Percentiles rank a stretch among this genome's conserved stretches.
Evolutionary conservation across 2,329 filamentous ascomycete species (phyloP).

Genomic region (Dactylellina parvicollis): DNA sequence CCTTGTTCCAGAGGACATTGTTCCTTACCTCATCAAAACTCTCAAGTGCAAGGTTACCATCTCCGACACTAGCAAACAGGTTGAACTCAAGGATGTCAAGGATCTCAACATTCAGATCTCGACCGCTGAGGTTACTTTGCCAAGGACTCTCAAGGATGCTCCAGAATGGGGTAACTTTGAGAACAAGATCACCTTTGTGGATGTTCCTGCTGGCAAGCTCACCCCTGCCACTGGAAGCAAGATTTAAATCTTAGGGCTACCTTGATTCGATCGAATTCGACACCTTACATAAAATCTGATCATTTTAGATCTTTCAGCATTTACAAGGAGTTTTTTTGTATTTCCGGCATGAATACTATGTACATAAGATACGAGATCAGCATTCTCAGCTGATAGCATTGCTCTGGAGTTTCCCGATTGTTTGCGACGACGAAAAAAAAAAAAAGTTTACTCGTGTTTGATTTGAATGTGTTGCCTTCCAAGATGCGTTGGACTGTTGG

Average conservation of each 20-base stretch:
- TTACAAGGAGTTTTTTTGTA: constrained; percentile 7
- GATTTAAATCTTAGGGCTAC: neutral
- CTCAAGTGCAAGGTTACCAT: constrained; percentile 59
- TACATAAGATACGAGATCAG: neutral
- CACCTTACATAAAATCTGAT: neutral
- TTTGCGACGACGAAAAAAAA: too few relatives aligned
- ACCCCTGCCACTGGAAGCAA: neutral
- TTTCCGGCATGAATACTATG: neutral
- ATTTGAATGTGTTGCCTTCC: neutral
- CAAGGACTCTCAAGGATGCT: constrained; percentile 7
- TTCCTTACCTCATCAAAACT: constrained; percentile 58
- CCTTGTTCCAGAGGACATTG: constrained; percentile 58
- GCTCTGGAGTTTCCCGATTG: constrained; percentile 10
- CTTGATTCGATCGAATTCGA: neutral
- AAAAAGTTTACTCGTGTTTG: neutral
- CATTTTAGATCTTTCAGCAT: constrained; percentile 3
- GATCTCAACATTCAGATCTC: constrained; percentile 59
- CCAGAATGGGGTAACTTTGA: constrained; percentile 19
- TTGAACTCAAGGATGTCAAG: constrained; percentile 55
- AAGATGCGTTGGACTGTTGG: constrained; percentile 1
- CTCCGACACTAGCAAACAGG: constrained; percentile 31
- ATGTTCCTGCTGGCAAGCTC: constrained; percentile 18
- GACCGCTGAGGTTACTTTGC: constrained; percentile 57
- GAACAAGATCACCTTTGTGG: constrained; percentile 20
- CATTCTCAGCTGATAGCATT: neutral